These are phyloP conservation scores for Linanthus parryae DNA, from an alignment of 148 eudicot genomes.

Conservation along the genomic window DNA sequence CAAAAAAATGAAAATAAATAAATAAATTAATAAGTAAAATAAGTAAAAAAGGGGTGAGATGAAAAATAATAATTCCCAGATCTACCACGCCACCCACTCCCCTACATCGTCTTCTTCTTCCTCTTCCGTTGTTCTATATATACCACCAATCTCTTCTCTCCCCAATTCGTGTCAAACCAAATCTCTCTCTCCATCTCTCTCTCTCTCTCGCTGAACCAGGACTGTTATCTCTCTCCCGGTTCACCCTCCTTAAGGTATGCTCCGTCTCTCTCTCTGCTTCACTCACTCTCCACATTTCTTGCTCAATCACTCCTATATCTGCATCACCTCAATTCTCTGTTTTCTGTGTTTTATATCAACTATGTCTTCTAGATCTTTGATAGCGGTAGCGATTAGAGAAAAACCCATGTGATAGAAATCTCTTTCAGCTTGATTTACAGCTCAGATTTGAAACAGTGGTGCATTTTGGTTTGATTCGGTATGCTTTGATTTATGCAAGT, in stretches of 20 bases:
- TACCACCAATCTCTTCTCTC: background rate
- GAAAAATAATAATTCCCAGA: conserved; percentile 3
- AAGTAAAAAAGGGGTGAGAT: too few species aligned
- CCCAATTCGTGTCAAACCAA: background rate
- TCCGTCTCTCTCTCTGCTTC: background rate
- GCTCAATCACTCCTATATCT: background rate
- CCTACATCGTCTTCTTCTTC: too few species aligned
- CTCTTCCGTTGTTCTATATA: too few species aligned
- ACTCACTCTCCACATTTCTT: background rate
- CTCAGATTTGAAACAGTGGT: too few species aligned
- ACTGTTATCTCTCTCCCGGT: background rate
- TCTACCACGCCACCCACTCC: conserved; percentile 7
- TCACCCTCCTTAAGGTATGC: conserved; percentile 15
- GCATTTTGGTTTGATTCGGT: too few species aligned
- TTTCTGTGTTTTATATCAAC: background rate
- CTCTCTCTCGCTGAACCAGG: background rate
- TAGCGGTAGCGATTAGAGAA: too few species aligned
- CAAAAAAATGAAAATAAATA: too few species aligned
- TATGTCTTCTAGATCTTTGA: background rate
- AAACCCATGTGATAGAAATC: too few species aligned
- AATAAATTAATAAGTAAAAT: too few species aligned
- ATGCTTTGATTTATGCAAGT: too few species aligned
- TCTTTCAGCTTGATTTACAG: too few species aligned
- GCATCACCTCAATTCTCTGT: background rate
- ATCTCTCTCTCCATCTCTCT: conserved; percentile 7